phyloP scores from a whole-genome alignment of 805 yeast genomes.

The Cyberlindnera misumaiensis region DNA sequence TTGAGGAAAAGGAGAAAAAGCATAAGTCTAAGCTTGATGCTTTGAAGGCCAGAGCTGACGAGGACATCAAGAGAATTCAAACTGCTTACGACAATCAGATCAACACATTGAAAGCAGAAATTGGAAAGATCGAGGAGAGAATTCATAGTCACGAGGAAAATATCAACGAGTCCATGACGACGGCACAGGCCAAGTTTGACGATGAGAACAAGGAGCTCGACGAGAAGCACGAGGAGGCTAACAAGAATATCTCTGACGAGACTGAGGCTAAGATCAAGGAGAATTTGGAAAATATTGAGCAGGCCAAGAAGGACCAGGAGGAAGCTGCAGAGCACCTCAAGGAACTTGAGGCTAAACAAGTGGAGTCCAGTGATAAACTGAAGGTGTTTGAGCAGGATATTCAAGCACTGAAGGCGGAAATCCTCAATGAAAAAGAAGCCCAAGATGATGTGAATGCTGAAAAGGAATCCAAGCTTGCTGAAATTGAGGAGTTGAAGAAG shows the following conservation, averaged over 20 bases:
- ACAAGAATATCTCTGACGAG: conserved; percentile 16
- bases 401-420: conserved; percentile 9
- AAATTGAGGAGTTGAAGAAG: conserved; percentile 14
- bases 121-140: conserved; percentile 16
- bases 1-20: conserved; percentile 12
- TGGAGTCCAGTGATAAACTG: conserved; percentile 19
- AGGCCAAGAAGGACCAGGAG: conserved; percentile 16
- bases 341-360: conserved; percentile 19
- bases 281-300: conserved; percentile 17
- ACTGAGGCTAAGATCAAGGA: conserved; percentile 16
- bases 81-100: conserved; percentile 17
- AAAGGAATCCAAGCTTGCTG: conserved; percentile 10
- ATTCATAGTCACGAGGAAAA: conserved; percentile 11
- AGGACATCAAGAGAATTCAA: conserved; percentile 15
- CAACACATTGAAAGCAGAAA: conserved; percentile 17
- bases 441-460: conserved; percentile 13
- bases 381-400: conserved; percentile 13
- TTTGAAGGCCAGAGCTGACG: conserved; percentile 14
- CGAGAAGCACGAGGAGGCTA: conserved; percentile 19
- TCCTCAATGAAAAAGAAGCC: conserved; percentile 15
- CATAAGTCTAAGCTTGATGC: conserved; percentile 12
- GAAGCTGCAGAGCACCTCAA: conserved; percentile 16
- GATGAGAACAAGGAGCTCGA: conserved; percentile 13
- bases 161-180: conserved; percentile 11
- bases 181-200: conserved; percentile 13